phyloP scores from a whole-genome alignment of 1,284 basidiomycete genomes.

The Cryptococcus sp. region DNA sequence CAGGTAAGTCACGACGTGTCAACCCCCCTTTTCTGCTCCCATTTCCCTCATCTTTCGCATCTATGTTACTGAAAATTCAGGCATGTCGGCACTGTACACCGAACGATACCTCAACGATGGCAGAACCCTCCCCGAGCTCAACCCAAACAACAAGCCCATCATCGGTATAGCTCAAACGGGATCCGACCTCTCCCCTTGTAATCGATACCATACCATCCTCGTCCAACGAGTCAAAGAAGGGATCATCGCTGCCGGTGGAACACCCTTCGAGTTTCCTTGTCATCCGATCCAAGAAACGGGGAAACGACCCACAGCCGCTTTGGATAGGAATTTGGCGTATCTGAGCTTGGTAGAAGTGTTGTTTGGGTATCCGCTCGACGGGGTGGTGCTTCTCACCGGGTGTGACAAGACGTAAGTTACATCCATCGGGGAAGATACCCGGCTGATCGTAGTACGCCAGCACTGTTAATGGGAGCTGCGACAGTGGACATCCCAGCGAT shows the following conservation, averaged over 20 bases:
- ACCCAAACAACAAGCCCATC: constrained; percentile 61
- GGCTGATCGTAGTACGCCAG: constrained; percentile 34
- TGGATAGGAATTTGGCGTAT: constrained; percentile 45
- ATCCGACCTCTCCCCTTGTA: constrained; percentile 41
- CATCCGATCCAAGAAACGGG: constrained; percentile 47
- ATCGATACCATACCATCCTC: constrained; percentile 41
- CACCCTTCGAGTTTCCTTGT: constrained; percentile 46
- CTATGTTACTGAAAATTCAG: neutral
- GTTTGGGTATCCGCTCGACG: constrained; percentile 45
- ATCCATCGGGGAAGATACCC: neutral
- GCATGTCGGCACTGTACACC: constrained; percentile 21
- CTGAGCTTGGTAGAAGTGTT: constrained; percentile 44
- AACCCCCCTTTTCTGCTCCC: neutral
- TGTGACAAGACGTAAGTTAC: constrained; percentile 56
- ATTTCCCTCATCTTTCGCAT: neutral
- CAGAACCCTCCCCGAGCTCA: neutral
- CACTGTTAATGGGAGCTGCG: constrained; percentile 34
- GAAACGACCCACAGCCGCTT: constrained; percentile 44
- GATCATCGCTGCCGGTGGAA: constrained; percentile 44
- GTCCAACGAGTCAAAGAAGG: constrained; percentile 46
- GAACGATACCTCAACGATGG: constrained; percentile 46
- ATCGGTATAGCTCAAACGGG: constrained; percentile 66
- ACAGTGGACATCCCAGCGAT: constrained; percentile 43
- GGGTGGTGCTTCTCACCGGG: constrained; percentile 44
- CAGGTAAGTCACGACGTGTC: constrained; percentile 17